Percentiles rank a stretch among this genome's conserved stretches.
Evolutionary conservation across 805 yeast genomes (phyloP).

Genomic region (Vanderwaltozyma tropicalis): DNA sequence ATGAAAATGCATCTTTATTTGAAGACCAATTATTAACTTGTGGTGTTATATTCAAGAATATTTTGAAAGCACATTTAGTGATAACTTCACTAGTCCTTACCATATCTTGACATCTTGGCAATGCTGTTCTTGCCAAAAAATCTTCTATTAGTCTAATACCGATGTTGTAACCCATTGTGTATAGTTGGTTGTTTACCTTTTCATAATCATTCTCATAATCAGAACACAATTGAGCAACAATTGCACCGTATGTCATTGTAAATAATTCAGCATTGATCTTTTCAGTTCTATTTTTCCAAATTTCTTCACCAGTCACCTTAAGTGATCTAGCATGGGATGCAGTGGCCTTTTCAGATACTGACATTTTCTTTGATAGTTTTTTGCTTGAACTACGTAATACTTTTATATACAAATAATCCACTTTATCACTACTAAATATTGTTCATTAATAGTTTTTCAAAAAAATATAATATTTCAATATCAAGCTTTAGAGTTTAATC

Average conservation of each 20-base stretch:
- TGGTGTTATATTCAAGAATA: constrained; percentile 78
- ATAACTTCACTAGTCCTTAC: constrained; percentile 82
- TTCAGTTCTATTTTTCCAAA: constrained; percentile 82
- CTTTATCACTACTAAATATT: too few species aligned
- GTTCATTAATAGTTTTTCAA: too few species aligned
- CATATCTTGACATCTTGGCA: constrained; percentile 69
- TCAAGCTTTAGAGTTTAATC: too few species aligned
- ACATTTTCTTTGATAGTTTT: neutral
- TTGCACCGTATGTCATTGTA: constrained; percentile 89
- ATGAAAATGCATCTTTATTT: constrained; percentile 64
- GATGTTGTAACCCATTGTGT: constrained; percentile 89
- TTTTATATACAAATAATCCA: too few species aligned
- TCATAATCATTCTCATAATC: constrained; percentile 68
- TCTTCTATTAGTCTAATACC: constrained; percentile 89
- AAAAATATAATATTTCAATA: too few species aligned
- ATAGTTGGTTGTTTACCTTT: constrained; percentile 75
- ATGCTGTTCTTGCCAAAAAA: constrained; percentile 78
- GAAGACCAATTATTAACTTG: constrained; percentile 61
- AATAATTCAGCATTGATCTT: constrained; percentile 88
- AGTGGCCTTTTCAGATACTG: constrained; percentile 2
- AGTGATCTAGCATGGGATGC: constrained; percentile 16
- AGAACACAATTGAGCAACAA: constrained; percentile 81
- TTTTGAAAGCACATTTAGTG: constrained; percentile 79
- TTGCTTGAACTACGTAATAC: neutral
- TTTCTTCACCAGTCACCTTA: constrained; percentile 62